Evolutionary conservation across 176 grass and related monocot species (phyloP).

Genomic region (Oryza australiensis): DNA sequence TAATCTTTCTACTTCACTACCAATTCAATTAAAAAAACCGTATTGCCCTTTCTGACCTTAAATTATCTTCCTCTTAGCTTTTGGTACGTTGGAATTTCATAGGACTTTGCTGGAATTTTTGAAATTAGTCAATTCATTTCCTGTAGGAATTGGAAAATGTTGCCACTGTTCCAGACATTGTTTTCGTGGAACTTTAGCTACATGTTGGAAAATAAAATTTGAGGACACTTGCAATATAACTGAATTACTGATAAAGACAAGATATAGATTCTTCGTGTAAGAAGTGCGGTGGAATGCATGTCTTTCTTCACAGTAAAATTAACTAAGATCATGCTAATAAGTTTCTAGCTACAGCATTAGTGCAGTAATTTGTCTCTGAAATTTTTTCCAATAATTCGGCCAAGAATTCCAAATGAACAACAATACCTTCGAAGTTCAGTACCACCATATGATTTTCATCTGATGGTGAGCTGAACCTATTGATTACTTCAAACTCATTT

Average conservation of each 20-base stretch:
- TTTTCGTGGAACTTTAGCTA: not conserved
- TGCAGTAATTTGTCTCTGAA: not conserved
- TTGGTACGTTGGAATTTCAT: not conserved
- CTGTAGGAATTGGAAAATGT: not conserved
- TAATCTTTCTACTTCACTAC: not conserved
- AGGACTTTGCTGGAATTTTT: not conserved
- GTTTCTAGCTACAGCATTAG: constrained; percentile 32
- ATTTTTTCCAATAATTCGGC: constrained; percentile 16
- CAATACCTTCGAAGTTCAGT: constrained; percentile 38
- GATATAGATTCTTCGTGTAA: constrained; percentile 18
- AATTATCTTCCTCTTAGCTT: not conserved
- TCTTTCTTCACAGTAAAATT: constrained; percentile 24
- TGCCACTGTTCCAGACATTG: not conserved
- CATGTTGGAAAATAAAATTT: not conserved
- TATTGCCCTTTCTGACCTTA: not conserved
- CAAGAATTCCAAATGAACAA: constrained; percentile 22
- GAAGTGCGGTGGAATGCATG: constrained; percentile 38
- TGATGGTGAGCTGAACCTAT: constrained; percentile 34
- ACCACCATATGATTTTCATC: constrained; percentile 25
- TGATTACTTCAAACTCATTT: constrained; percentile 37
- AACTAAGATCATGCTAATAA: constrained; percentile 9
- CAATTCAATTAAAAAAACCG: not conserved
- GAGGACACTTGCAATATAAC: not conserved
- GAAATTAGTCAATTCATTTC: not conserved
- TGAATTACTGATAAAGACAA: constrained; percentile 8